Percentiles rank a stretch among this genome's conserved stretches.
phyloP scores from a whole-genome alignment of 164 flowering plant species.

The Saururus chinensis region DNA sequence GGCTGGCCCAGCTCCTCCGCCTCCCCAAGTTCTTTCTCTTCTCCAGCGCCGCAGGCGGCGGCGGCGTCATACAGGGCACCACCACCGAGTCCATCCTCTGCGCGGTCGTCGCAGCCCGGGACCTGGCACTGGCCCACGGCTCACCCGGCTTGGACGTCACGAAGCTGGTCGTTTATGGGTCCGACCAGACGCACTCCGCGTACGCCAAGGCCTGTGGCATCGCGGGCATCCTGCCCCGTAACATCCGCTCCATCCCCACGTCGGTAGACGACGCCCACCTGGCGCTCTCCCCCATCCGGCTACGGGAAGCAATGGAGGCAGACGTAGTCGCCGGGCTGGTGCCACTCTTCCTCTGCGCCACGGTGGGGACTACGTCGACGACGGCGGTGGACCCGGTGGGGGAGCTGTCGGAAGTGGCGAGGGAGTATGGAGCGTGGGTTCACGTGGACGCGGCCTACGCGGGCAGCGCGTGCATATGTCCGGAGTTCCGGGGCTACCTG shows the following conservation, averaged over 20 bases:
- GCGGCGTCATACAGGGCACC: constrained; percentile 54
- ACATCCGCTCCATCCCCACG: constrained; percentile 28
- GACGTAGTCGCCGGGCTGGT: constrained; percentile 37
- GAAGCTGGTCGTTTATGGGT: constrained; percentile 45
- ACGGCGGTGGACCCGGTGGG: constrained; percentile 48
- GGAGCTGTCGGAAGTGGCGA: constrained; percentile 31
- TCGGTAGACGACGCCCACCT: constrained; percentile 12
- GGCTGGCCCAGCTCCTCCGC: constrained; percentile 32
- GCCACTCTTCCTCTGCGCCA: constrained; percentile 43
- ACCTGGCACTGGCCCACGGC: constrained; percentile 11
- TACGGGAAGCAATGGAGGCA: constrained; percentile 16
- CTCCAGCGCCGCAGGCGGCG: constrained; percentile 42
- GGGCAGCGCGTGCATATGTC: constrained; percentile 57
- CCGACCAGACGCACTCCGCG: constrained; percentile 60
- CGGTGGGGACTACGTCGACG: constrained; percentile 53
- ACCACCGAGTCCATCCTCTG: constrained; percentile 44
- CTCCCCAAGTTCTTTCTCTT: constrained; percentile 43
- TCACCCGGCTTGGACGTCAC: constrained; percentile 13
- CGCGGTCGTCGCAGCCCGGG: constrained; percentile 44
- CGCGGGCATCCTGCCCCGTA: constrained; percentile 28
- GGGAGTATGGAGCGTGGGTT: constrained; percentile 32
- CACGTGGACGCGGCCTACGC: constrained; percentile 65
- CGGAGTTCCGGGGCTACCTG: constrained; percentile 44
- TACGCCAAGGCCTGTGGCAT: constrained; percentile 34
- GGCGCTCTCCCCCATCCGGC: constrained; percentile 19